Conservation (phyloP, 2,329 filamentous ascomycete species). For the Penicillium expansum region DNA sequence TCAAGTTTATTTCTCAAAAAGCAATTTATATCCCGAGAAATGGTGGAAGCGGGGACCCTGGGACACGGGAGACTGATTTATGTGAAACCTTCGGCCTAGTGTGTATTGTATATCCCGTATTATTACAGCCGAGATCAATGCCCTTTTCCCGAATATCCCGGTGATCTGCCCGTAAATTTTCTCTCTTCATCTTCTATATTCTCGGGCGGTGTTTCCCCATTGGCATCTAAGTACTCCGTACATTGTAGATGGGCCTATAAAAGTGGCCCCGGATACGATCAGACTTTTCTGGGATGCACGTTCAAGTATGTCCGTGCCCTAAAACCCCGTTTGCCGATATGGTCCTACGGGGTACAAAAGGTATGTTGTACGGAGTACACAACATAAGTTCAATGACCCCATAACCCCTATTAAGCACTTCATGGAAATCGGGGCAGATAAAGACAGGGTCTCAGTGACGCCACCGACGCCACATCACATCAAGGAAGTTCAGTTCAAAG, state of each 20-base stretch:
- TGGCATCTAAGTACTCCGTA: not conserved
- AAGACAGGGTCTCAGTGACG: not conserved
- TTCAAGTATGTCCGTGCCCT: not conserved
- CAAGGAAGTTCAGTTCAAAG: not conserved
- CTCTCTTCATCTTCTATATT: not conserved
- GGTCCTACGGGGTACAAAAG: not conserved
- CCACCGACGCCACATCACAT: not conserved
- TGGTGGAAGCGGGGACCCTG: not conserved
- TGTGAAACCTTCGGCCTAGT: constrained; percentile 1
- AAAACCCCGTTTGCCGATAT: not conserved
- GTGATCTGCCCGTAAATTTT: too few relatives aligned
- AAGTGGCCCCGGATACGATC: not conserved
- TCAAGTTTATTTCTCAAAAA: not conserved
- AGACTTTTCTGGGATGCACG: not conserved
- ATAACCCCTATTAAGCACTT: not conserved
- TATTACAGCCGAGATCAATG: not conserved
- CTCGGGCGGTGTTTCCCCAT: not conserved
- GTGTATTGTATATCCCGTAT: not conserved
- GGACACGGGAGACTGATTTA: constrained; percentile 1
- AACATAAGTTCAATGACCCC: not conserved
- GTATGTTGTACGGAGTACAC: not conserved
- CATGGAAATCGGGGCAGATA: not conserved
- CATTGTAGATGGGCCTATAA: not conserved
- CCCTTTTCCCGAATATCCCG: too few relatives aligned
- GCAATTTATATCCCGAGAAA: constrained; percentile 3